A percentile compares a stretch with the other conserved stretches of the same genome.
phyloP scores from a whole-genome alignment of 495 filamentous ascomycete species.

The Chaetomium tenue region DNA sequence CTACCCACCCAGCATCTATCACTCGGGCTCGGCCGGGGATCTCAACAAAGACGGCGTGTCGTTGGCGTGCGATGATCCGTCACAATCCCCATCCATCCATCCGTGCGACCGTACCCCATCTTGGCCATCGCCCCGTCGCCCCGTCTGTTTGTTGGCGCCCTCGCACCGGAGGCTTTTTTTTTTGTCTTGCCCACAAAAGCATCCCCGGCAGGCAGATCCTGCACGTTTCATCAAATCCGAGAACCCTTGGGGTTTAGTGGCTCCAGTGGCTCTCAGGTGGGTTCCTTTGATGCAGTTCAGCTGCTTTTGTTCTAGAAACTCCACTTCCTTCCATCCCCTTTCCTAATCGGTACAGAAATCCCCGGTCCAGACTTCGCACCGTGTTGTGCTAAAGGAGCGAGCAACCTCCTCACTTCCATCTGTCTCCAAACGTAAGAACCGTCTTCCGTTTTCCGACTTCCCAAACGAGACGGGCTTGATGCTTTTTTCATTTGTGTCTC shows the following conservation, averaged over 20 bases:
- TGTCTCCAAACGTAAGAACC: neutral
- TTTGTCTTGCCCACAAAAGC: neutral
- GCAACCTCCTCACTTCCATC: neutral
- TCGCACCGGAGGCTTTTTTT: neutral
- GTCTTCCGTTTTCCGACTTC: neutral
- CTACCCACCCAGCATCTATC: too few relatives aligned
- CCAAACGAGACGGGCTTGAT: neutral
- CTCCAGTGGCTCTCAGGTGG: neutral
- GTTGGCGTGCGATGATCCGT: neutral
- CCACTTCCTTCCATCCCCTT: conserved; percentile 17
- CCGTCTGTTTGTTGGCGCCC: neutral
- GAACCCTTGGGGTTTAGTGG: conserved; percentile 4
- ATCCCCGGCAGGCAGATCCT: conserved; percentile 2
- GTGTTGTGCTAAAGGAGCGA: neutral
- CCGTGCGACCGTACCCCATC: too few relatives aligned
- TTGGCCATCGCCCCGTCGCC: neutral
- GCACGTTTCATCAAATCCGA: conserved; percentile 1
- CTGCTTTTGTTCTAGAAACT: conserved; percentile 12
- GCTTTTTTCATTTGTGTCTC: neutral
- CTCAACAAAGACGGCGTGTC: neutral
- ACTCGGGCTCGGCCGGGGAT: neutral
- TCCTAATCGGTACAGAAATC: neutral
- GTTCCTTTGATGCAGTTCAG: neutral
- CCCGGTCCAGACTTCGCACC: neutral
- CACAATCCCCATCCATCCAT: neutral